Evolutionary conservation across 2,329 filamentous ascomycete genomes (phyloP).

Genomic region (Diaporthe sp.): DNA sequence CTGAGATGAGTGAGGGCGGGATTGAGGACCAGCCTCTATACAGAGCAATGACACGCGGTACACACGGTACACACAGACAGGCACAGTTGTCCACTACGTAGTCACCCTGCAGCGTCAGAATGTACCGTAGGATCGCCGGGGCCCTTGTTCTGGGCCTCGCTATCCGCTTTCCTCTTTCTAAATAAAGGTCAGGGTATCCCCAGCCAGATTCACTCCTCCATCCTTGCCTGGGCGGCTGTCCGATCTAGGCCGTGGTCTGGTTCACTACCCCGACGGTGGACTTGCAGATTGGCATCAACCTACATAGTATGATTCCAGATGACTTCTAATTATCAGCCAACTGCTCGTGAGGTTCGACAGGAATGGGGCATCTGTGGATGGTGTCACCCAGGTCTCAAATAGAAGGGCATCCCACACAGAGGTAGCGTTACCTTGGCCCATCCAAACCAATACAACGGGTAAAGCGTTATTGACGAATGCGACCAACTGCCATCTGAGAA

Average conservation of each 20-base stretch:
- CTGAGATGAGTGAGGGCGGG: neutral
- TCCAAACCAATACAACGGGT: conserved; percentile 1
- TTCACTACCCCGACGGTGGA: neutral
- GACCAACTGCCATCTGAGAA: conserved; percentile 8
- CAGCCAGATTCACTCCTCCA: conserved; percentile 18
- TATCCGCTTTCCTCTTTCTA: conserved; percentile 15
- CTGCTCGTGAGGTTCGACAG: neutral
- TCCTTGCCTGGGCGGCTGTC: conserved; percentile 21
- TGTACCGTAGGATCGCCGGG: neutral
- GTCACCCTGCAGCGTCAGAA: neutral
- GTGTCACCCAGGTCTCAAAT: conserved; percentile 22
- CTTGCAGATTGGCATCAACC: too few relatives aligned
- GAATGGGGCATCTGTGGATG: neutral
- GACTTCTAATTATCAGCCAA: neutral
- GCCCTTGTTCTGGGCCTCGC: conserved; percentile 8
- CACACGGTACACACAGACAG: too few relatives aligned
- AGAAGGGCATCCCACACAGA: neutral
- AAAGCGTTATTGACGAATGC: conserved; percentile 15
- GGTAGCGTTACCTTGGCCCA: neutral
- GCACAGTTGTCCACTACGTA: neutral
- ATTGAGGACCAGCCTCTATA: neutral
- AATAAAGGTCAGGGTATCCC: conserved; percentile 26
- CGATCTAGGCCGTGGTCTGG: neutral
- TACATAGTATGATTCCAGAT: neutral
- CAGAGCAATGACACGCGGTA: too few relatives aligned